These are phyloP conservation scores for Bodo saltans DNA, from an alignment of 78 protist genomes.

Conservation along the genomic window DNA sequence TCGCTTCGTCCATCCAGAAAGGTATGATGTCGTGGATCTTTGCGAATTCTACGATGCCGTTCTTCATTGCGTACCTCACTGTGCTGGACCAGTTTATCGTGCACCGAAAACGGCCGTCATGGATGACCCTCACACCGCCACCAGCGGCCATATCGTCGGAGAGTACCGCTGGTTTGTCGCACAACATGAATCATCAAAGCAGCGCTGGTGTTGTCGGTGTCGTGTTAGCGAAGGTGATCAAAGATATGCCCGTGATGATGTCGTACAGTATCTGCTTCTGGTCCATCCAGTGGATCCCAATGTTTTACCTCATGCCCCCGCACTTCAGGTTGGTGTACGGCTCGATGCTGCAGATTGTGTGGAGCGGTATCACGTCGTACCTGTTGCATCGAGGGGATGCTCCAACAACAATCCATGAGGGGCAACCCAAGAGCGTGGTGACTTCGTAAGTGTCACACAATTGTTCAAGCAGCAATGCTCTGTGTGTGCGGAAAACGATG, in stretches of 20 bases:
- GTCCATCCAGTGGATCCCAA: not conserved
- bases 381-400: not conserved
- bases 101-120: not conserved
- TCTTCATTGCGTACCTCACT: not conserved
- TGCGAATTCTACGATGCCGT: not conserved
- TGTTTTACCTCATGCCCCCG: not conserved
- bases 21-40: not conserved
- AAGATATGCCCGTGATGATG: not conserved
- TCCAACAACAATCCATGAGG: not conserved
- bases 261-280: too few relatives aligned
- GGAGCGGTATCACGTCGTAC: not conserved
- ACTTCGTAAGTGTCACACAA: too few relatives aligned
- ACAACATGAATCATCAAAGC: too few relatives aligned
- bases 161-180: too few relatives aligned
- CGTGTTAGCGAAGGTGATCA: not conserved
- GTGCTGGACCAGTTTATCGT: not conserved
- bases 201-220: not conserved
- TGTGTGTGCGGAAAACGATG: too few relatives aligned
- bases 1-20: not conserved
- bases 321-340: not conserved
- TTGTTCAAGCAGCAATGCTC: too few relatives aligned
- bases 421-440: too few relatives aligned
- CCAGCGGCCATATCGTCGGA: too few relatives aligned
- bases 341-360: not conserved
- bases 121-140: too few relatives aligned